Base-by-base conservation (phyloP, 805 yeast species). In the Cyberlindnera subsufficiens region DNA sequence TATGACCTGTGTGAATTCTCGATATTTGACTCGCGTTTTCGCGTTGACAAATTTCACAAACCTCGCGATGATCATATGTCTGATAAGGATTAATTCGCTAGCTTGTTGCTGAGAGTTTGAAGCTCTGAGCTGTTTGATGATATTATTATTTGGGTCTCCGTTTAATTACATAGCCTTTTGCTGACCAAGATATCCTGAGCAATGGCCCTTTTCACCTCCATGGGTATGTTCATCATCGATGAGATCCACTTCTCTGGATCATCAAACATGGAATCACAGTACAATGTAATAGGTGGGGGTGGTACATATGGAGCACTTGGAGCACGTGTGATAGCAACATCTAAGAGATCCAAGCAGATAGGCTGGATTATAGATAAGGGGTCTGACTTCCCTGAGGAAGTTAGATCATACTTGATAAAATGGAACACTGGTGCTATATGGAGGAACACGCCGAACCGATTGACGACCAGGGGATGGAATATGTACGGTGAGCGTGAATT, bases 181-280 rank as follows among this genome's bases (percentile, higher is more conserved):
- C 11, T 22, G 11, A 8, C 11, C 27, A 22, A 22, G 3, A 22
- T 6, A 22, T 6, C 3, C 27, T 9, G 11, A 22, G 7, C 8
- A 4, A 37, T 30, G 35, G 13, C 40, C n/a, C 31, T 74, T 9
- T 74, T 86, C 55, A 71, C 83, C 17, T 74, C 95, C 1, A 68
- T 86, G 68, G 98, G 96, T 37, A 82, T 90, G 87, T 84, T 88
- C 64, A 88, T 91, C 54, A 74, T 90, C 15, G 98, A 90, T 61
- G 96, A 87, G 50, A 86, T 89, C 51, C 80, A 77, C 43, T 80
- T 77, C 54, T 72, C 77, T 0, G 58, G 43, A 3, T 42, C 40
- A 8, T 45, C 49, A 61, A 39, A 51, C 61, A 35, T 37, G 41
- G 49, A 64, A 48, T 39, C 65, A 44, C 68, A 66, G 50, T 59